Base-by-base conservation (phyloP, 495 filamentous ascomycete species). In the Aspergillus avenaceus region DNA sequence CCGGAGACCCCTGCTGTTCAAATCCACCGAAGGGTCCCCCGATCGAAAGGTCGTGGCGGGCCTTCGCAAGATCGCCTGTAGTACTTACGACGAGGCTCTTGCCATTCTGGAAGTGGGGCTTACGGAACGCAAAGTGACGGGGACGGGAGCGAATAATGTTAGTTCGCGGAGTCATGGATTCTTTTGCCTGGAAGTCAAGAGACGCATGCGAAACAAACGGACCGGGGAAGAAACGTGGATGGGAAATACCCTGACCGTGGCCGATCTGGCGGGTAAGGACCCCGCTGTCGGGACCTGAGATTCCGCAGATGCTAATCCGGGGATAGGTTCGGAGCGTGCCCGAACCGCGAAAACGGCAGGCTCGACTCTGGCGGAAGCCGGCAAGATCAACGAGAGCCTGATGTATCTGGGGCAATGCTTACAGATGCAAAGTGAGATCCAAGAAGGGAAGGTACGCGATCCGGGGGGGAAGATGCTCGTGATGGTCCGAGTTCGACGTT, bases 341-440 rank as follows among this genome's bases (percentile, higher is more conserved):
- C 78, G 90, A 57, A 90, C 90, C 47, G 91, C 95, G 12, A 96
- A 96, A 71, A 97, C 95, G 16, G 86, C 89, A 0, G 92, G 93
- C 16, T 84, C 90, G 0, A 96, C 91, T 1, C 79, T 98, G 2
- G 91, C 86, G 0, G 93, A 98, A 67, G 95, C 93, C 18, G 95
- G 93, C 14, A 96, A 96, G 66, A 98, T 98, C 59, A 98, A 98
- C 62, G 91, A 96, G 63, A 91, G 85, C 59, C 68, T 98, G 60
- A 98, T 98, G 95, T 97, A 96, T 65, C 81, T 98, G 1, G 93
- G 93, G 1, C 95, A 97, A 63, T 97, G 95, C 63, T 74, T 98
- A 56, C 93, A 98, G 64, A 89, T 96, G 84, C 95, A 97, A 67
- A 90, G 84, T 50, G 87, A 90, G 56, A 74, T 84, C 31, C 84